A percentile compares a stretch with the other conserved stretches of the same genome.
Evolutionary conservation across 2,329 filamentous ascomycete genomes (phyloP).

Genomic region (Aspergillus niger): DNA sequence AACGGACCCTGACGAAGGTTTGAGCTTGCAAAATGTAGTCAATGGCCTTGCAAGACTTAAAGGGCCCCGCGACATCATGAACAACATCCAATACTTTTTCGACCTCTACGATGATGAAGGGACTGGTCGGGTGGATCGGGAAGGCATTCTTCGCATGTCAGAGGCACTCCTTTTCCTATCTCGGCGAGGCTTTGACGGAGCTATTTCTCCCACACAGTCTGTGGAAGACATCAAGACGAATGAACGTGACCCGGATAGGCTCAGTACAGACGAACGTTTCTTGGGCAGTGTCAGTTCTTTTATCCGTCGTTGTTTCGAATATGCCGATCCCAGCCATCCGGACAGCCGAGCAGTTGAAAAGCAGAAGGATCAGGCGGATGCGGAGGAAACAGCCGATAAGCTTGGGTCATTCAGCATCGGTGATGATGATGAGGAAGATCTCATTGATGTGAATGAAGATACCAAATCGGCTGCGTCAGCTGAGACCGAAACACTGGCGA

Average conservation of each 20-base stretch:
- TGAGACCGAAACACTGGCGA: slow-evolving; percentile 14
- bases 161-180: slow-evolving; percentile 93
- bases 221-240: slow-evolving; percentile 53
- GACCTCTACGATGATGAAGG: slow-evolving; percentile 92
- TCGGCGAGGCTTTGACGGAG: slow-evolving; percentile 78
- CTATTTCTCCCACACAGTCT: slow-evolving; percentile 66
- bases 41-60: slow-evolving; percentile 88
- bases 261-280: slow-evolving; percentile 80
- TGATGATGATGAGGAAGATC: slow-evolving; percentile 63
- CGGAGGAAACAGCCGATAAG: slow-evolving; percentile 38
- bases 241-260: slow-evolving; percentile 46
- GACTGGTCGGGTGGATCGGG: slow-evolving; percentile 88
- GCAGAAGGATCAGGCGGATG: slow-evolving; percentile 28
- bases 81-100: slow-evolving; percentile 96
- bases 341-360: slow-evolving; percentile 48
- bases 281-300: slow-evolving; percentile 92
- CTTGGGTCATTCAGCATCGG: slow-evolving; percentile 72
- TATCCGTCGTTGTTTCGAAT: slow-evolving; percentile 95
- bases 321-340: slow-evolving; percentile 87
- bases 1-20: slow-evolving; percentile 69
- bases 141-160: slow-evolving; percentile 92
- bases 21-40: slow-evolving; percentile 90
- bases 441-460: slow-evolving; percentile 44
- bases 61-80: slow-evolving; percentile 94
- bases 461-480: slow-evolving; percentile 30